These are phyloP conservation scores for Curvularia lunata DNA, from an alignment of 2,329 filamentous ascomycete genomes.

Conservation along the genomic window DNA sequence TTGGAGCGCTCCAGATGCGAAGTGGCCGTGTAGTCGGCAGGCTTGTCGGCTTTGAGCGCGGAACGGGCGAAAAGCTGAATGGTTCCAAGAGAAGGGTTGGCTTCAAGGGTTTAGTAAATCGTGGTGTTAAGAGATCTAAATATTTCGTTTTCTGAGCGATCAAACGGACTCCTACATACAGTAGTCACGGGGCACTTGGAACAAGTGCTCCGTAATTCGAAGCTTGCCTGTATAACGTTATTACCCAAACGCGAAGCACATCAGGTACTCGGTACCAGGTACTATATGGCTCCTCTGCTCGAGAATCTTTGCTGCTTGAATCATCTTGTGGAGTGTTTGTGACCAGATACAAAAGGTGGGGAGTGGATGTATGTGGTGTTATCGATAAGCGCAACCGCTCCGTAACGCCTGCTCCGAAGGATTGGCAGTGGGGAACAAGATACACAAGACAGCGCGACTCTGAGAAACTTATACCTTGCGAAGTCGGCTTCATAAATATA, in stretches of 20 bases:
- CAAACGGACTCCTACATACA: constrained; percentile 19
- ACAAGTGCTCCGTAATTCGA: constrained; percentile 80
- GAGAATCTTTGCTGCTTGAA: constrained; percentile 55
- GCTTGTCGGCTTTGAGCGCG: constrained; percentile 69
- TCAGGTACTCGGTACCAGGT: constrained; percentile 43
- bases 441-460: background rate
- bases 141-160: background rate
- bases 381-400: constrained; percentile 30
- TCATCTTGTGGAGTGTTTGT: constrained; percentile 35
- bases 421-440: constrained; percentile 1
- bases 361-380: constrained; percentile 20
- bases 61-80: constrained; percentile 81
- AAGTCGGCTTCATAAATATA: background rate
- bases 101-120: background rate
- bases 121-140: background rate
- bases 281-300: constrained; percentile 55
- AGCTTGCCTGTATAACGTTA: constrained; percentile 66
- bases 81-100: constrained; percentile 63
- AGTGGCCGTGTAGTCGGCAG: constrained; percentile 56
- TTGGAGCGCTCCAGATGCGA: constrained; percentile 59
- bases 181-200: constrained; percentile 85
- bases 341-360: constrained; percentile 8
- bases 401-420: constrained; percentile 26
- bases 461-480: background rate
- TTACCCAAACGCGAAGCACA: background rate